These are phyloP conservation scores for Neurospora discreta DNA, from an alignment of 495 filamentous ascomycete species.

Conservation along the genomic window DNA sequence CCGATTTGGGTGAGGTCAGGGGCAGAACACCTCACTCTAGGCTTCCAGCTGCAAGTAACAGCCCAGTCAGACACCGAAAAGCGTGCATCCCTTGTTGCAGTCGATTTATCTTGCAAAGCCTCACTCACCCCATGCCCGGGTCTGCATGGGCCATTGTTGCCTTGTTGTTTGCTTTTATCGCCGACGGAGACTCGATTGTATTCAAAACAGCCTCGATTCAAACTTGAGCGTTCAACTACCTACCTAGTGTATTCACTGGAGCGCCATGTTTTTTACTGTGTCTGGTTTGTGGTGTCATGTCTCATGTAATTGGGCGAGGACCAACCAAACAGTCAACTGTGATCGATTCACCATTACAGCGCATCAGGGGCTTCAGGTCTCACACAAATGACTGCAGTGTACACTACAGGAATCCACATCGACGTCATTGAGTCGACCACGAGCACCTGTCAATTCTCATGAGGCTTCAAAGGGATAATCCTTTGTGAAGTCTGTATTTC, in stretches of 20 bases:
- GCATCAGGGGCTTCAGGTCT: background rate
- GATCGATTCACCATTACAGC: background rate
- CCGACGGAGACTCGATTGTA: background rate
- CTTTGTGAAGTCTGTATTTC: background rate
- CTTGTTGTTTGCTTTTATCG: background rate
- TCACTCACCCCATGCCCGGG: background rate
- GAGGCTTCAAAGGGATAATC: background rate
- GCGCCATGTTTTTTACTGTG: background rate
- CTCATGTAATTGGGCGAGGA: background rate
- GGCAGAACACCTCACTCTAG: background rate
- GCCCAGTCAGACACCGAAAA: background rate
- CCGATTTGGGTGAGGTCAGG: background rate
- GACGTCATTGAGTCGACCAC: background rate
- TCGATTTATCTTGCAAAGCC: background rate
- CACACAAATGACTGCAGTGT: background rate
- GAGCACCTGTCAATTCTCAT: background rate
- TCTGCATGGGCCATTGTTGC: background rate
- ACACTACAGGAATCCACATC: background rate
- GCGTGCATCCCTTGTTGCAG: background rate
- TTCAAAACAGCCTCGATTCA: background rate
- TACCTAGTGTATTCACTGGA: no score
- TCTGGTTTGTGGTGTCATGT: background rate
- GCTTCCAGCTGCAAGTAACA: background rate
- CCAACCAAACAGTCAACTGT: background rate
- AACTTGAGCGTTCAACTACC: no score